A percentile compares a stretch with the other conserved stretches of the same genome.
phyloP scores from a whole-genome alignment of 2,329 filamentous ascomycete genomes.

The Myriosclerotinia scirpicola region DNA sequence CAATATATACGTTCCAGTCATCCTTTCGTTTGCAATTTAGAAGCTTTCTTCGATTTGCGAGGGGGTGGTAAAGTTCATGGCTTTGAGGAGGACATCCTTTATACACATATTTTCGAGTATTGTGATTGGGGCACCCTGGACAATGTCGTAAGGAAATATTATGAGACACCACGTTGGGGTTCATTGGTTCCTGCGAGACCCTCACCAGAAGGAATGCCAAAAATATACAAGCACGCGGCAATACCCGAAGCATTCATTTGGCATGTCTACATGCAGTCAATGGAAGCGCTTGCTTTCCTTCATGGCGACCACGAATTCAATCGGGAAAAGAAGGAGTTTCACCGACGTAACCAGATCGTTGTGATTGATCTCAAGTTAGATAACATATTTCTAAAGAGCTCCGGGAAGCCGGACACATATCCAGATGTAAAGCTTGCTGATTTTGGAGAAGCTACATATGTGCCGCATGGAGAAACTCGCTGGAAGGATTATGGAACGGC shows the following conservation, averaged over 20 bases:
- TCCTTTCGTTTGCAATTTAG: conserved; percentile 4
- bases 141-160: background rate
- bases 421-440: conserved; percentile 16
- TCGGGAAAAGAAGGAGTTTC: background rate
- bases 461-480: background rate
- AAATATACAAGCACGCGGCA: conserved; percentile 1
- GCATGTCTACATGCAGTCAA: conserved; percentile 1
- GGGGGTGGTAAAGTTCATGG: background rate
- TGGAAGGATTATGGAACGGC: background rate
- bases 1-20: conserved; percentile 6
- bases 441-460: conserved; percentile 17
- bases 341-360: conserved; percentile 7
- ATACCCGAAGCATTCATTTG: conserved; percentile 21
- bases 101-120: conserved; percentile 14
- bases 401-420: background rate
- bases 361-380: conserved; percentile 10
- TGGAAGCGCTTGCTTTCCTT: conserved; percentile 10
- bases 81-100: background rate
- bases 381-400: conserved; percentile 15
- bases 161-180: background rate
- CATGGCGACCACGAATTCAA: conserved; percentile 11
- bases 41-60: conserved; percentile 9
- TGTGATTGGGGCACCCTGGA: conserved; percentile 6
- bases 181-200: too few relatives aligned
- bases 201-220: background rate